phyloP scores from a whole-genome alignment of 2,329 filamentous ascomycete species.

The Neofusicoccum umdonicola region DNA sequence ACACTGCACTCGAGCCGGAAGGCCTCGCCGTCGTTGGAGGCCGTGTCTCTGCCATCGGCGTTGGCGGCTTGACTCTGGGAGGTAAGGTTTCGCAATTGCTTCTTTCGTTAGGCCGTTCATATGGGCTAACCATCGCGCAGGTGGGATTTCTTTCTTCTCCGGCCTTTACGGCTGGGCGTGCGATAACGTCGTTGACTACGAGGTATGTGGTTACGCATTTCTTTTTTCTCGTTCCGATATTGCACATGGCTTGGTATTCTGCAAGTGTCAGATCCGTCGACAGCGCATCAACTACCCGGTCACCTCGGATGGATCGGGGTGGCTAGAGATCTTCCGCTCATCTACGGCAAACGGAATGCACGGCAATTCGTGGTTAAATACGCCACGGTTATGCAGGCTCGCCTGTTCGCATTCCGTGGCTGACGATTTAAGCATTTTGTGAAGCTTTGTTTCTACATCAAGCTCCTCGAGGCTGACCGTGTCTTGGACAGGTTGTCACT shows the following conservation, averaged over 20 bases:
- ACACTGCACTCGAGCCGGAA: slow-evolving; percentile 25
- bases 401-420: not conserved
- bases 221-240: slow-evolving; percentile 14
- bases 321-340: not conserved
- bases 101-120: not conserved
- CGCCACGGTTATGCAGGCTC: not conserved
- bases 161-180: slow-evolving; percentile 30
- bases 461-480: slow-evolving; percentile 17
- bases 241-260: not conserved
- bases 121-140: slow-evolving; percentile 21
- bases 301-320: not conserved
- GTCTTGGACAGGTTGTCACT: slow-evolving; percentile 23
- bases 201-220: slow-evolving; percentile 23
- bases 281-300: not conserved
- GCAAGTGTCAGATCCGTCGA: not conserved
- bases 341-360: not conserved
- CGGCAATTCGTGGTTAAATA: not conserved
- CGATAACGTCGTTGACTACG: slow-evolving; percentile 38
- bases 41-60: slow-evolving; percentile 29
- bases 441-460: slow-evolving; percentile 12
- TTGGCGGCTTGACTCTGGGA: slow-evolving; percentile 34
- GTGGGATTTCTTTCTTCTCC: slow-evolving; percentile 35
- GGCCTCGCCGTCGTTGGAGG: slow-evolving; percentile 30
- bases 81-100: slow-evolving; percentile 29
- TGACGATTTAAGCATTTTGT: not conserved